Base-by-base conservation (phyloP, 2,329 filamentous ascomycete species). In the Penicillium digitatum region DNA sequence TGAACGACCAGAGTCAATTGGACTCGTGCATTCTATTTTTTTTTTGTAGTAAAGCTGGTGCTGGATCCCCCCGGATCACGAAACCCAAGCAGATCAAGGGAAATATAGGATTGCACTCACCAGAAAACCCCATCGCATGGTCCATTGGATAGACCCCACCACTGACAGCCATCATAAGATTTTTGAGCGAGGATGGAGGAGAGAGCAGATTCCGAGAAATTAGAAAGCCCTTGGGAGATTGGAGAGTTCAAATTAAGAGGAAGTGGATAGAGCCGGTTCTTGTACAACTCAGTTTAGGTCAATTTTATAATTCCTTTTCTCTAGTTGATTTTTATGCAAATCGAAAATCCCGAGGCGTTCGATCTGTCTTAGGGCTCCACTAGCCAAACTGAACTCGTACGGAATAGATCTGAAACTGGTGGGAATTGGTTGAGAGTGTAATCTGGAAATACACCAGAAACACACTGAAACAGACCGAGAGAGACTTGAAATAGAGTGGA, bases 111-210 rank as follows among this genome's bases (percentile, higher is more conserved):
- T 8, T 26, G 38, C 11, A 65, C 64, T 62, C 48, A 66, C 59
- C 62, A 52, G 54, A 49, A 9, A 56, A 32, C 6, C 59, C 58
- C 32, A 64, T 59, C 29, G 61, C 56, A 20, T 63, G 58, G 16
- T 70, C 65, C 58, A 69, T 57, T 3, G 66, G 63, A 55, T 68
- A 64, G 9, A 62, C 63, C 55, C 66, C 66, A 40, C 64, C 66
- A 44, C 60, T 65, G 22, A 51, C 22, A 63, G 66, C 61, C 68
- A 70, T 70, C 49, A 37, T 61, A 43, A 37, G 16, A 47, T 34
- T 34, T 35, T 26, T n/a, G 16, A 2, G 4, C 8, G 27, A 8
- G 22, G 18, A 48, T 44, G 50, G 45, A 47, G 58, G 61, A 54
- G 38, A 35, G 60, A 65, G 62, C 65, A 58, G 60, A 61, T 52